These are phyloP conservation scores for Plenodomus biglobosus DNA, from an alignment of 2,329 filamentous ascomycete genomes.

Conservation along the genomic window DNA sequence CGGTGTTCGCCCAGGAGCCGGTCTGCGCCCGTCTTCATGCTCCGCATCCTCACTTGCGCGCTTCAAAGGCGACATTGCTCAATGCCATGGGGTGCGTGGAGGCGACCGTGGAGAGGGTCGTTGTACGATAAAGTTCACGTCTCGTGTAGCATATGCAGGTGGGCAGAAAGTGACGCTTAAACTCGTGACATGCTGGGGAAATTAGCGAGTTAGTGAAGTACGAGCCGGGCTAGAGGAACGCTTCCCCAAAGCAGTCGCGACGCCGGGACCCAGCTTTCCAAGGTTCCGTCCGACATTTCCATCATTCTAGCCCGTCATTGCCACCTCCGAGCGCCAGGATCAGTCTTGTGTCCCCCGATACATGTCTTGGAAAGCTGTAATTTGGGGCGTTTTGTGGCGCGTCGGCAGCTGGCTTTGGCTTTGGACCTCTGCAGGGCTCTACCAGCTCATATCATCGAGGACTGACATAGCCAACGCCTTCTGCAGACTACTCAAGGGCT, in stretches of 20 bases:
- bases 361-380: no score
- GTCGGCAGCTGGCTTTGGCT: no score
- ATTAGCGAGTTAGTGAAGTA: not conserved
- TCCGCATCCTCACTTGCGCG: constrained; percentile 34
- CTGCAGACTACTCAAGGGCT: no score
- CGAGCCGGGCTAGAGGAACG: not conserved
- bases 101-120: constrained; percentile 12
- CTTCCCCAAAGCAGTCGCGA: not conserved
- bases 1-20: constrained; percentile 25
- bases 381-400: no score
- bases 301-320: not conserved
- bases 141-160: not conserved
- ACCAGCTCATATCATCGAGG: no score
- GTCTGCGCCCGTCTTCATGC: constrained; percentile 30
- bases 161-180: not conserved
- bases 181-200: not conserved
- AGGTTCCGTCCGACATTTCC: not conserved
- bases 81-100: constrained; percentile 48
- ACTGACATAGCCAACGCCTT: no score
- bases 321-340: not conserved
- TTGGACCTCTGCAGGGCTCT: no score
- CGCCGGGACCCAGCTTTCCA: not conserved
- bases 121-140: constrained; percentile 1
- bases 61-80: constrained; percentile 61
- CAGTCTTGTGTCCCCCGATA: no score